Evolutionary conservation across 257 asterid species (phyloP).

Genomic region (Petunia secreta): DNA sequence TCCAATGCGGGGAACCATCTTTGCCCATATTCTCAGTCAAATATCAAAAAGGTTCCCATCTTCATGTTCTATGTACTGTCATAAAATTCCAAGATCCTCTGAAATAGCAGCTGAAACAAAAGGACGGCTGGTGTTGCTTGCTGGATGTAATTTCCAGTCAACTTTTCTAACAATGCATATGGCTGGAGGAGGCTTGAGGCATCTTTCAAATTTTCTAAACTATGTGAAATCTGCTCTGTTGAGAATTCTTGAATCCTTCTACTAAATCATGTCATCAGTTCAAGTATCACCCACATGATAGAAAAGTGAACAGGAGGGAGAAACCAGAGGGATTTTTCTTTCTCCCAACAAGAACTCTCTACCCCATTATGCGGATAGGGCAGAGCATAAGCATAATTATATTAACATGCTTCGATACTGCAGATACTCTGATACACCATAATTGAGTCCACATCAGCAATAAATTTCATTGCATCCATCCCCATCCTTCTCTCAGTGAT

Average conservation of each 20-base stretch:
- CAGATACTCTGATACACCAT: background rate
- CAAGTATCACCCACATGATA: conserved; percentile 8
- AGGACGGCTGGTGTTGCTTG: background rate
- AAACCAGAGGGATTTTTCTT: background rate
- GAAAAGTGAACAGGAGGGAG: background rate
- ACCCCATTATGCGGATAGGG: background rate
- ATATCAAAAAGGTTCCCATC: background rate
- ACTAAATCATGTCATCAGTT: background rate
- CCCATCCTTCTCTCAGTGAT: too few relatives aligned
- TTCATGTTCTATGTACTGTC: background rate
- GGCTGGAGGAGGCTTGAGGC: background rate
- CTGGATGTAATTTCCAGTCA: background rate
- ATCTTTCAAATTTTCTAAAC: background rate
- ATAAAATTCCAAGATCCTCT: background rate
- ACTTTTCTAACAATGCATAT: background rate
- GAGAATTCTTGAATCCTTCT: background rate
- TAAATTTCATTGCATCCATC: too few relatives aligned
- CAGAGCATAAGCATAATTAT: background rate
- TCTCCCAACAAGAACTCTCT: background rate
- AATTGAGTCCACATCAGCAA: too few relatives aligned
- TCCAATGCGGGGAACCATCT: background rate
- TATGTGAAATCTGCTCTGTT: background rate
- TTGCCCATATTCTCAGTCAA: background rate
- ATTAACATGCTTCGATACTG: background rate
- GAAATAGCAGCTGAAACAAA: background rate